Base-by-base conservation (phyloP, 1,284 basidiomycete species). In the Psilocybe mexicana region DNA sequence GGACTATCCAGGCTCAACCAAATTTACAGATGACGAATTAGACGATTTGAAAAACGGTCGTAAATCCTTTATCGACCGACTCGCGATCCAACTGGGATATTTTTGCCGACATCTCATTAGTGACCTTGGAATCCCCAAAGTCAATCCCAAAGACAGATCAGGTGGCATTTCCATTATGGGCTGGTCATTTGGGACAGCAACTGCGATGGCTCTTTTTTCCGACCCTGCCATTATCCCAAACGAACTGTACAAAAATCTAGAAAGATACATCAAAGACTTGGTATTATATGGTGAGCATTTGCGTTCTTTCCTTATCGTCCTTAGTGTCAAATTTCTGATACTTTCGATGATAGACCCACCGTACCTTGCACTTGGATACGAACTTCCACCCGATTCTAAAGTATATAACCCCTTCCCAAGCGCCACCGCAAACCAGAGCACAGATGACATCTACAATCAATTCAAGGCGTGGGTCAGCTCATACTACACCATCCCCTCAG, bases 1-100 rank as follows among this genome's bases (percentile, higher is more conserved):
- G 2, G 71, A 72, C 25, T 76, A 74, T 58, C 63, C 57, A n/a
- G 74, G 74, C 6, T 73, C 74, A 1, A 70, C 73, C 0, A 47
- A 55, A 18, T 74, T 72, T 47, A 69, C 67, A 2, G 68, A 73
- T n/a, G 61, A 53, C 8, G 73, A 76, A 45, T 47, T 74, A 2
- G 66, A 66, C 3, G 66, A 69, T 11, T 57, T 72, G 10, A 47
- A 56, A 2, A 59, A 64, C 2, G 70, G 70, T 0, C 49, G 62
- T 1, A 59, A 65, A 45, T 51, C 46, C 3, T 72, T 72, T 46
- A 58, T 72, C 11, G 70, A 75, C 33, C 54, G 66, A n/a, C 54
- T 71, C 3, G 68, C 58, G 0, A 24, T 63, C 1, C 60, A 68
- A 43, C 26, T 70, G 1, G 67, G 62, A 1, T 52, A 67, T 10